Percentiles rank a stretch among this genome's conserved stretches.
Evolutionary conservation across 768 basidiomycete genomes (phyloP).

Genomic region (Mycena vulgaris): DNA sequence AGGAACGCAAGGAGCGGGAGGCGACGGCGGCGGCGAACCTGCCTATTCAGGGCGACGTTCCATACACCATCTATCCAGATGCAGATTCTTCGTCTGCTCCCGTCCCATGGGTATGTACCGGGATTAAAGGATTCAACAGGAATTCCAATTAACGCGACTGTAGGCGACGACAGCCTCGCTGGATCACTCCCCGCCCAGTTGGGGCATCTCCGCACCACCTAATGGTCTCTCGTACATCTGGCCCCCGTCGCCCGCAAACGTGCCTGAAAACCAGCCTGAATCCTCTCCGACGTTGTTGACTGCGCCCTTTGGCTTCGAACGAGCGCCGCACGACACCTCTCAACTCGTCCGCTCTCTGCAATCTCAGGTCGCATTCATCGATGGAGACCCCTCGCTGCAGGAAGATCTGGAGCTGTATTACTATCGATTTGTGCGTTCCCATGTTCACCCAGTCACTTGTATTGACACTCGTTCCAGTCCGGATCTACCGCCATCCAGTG

Average conservation of each 20-base stretch:
- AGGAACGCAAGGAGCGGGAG: conserved; percentile 24
- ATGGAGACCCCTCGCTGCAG: conserved; percentile 25
- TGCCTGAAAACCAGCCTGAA: not conserved
- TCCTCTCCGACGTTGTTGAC: not conserved
- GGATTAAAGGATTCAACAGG: too few relatives aligned
- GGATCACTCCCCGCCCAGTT: not conserved
- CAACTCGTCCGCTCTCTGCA: conserved; percentile 26
- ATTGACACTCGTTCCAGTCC: not conserved
- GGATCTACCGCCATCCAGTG: not conserved
- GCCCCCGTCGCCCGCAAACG: not conserved
- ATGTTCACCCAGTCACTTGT: not conserved
- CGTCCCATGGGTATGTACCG: not conserved
- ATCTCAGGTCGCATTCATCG: conserved; percentile 29
- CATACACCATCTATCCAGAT: not conserved
- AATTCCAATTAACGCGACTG: not conserved
- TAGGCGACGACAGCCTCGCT: not conserved
- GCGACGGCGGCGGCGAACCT: not conserved
- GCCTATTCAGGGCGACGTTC: not conserved
- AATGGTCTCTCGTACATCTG: not conserved
- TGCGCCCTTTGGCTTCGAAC: not conserved
- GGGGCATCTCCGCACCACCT: not conserved
- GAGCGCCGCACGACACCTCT: not conserved
- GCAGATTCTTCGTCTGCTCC: not conserved
- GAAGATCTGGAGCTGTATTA: conserved; percentile 34
- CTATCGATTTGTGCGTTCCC: conserved; percentile 25